Evolutionary conservation across 176 grass and related monocot genomes (phyloP), one percentile per base, ranked within the genome.

Genomic region (Carex cristatella): DNA sequence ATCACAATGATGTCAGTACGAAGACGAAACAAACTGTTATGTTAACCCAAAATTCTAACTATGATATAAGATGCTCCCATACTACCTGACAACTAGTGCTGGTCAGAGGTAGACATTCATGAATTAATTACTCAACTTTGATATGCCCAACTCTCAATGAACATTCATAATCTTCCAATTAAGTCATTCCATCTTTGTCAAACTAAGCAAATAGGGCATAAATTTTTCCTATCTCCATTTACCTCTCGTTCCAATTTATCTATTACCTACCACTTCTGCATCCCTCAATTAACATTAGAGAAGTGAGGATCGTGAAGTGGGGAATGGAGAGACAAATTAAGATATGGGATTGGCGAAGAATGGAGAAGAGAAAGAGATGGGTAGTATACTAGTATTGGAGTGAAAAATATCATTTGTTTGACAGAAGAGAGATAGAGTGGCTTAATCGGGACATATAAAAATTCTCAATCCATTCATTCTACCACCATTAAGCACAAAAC

Each of bases 1-100:
- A 80, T 55, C 69, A 79, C 2, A 88, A 78, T 7, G 38, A 77
- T 7, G 71, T 83, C 80, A 65, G 79, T 7, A 65, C 23, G 18
- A 61, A 53, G 42, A 75, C 70, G 19, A 80, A 46, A 27, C 56
- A 63, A 59, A 89, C 32, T 61, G 8, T 10, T 64, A 84, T 54
- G 69, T 19, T 71, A 46, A 46, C 37, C 14, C 15, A 8, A 5
- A 7, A 72, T 11, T 81, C 69, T 61, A 86, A 80, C 27, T 66
- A 67, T 79, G 35, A 72, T 27, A 65, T 12, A 5, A 62, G 42
- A 73, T 19, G 3, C 11, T 2, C 32, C 37, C 2, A 81, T 40
- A 59, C 35, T 32, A 79, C 44, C n/a, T 14, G 4, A 28, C 19
- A 37, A 55, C 44, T 51, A 79, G 13, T 81, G 60, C 8, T 30